Conservation (phyloP, 1,284 basidiomycete genomes). For the Leccinum fallax region DNA sequence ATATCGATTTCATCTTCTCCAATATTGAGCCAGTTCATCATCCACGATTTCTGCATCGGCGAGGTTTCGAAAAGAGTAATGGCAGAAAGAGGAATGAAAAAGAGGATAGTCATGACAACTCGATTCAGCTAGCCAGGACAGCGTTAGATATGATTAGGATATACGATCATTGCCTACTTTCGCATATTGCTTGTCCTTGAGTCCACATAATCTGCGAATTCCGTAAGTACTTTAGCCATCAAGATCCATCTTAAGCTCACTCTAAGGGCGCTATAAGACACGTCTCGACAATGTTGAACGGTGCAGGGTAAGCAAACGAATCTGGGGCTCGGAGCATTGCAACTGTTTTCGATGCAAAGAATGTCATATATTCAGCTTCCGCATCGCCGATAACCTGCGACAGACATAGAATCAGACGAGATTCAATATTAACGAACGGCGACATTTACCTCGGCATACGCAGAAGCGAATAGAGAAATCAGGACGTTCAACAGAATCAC, state of each 20-base stretch:
- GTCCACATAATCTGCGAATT: slow-evolving; percentile 45
- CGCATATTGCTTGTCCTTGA: slow-evolving; percentile 55
- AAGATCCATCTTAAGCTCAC: slow-evolving; percentile 46
- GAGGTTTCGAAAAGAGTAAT: slow-evolving; percentile 82
- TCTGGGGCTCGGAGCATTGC: slow-evolving; percentile 86
- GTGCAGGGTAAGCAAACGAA: slow-evolving; percentile 70
- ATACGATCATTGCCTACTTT: slow-evolving; percentile 42
- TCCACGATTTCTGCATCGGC: slow-evolving; percentile 58
- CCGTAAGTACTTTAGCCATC: slow-evolving; percentile 12
- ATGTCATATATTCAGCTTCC: slow-evolving; percentile 81
- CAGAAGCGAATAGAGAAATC: slow-evolving; percentile 92
- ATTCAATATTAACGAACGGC: not conserved
- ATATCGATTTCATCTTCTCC: slow-evolving; percentile 67
- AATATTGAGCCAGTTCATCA: slow-evolving; percentile 63
- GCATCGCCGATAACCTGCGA: slow-evolving; percentile 60
- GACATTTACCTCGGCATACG: slow-evolving; percentile 80
- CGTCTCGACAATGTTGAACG: slow-evolving; percentile 86
- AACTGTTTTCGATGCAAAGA: slow-evolving; percentile 86
- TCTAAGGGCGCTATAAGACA: slow-evolving; percentile 84
- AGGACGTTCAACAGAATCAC: slow-evolving; percentile 92
- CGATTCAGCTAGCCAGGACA: slow-evolving; percentile 63
- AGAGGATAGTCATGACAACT: slow-evolving; percentile 73
- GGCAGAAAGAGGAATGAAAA: slow-evolving; percentile 74
- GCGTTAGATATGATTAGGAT: slow-evolving; percentile 3
- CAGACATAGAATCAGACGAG: slow-evolving; percentile 1